Conservation (phyloP, 202 grass and related monocot species). For the Panicum virgatum region DNA sequence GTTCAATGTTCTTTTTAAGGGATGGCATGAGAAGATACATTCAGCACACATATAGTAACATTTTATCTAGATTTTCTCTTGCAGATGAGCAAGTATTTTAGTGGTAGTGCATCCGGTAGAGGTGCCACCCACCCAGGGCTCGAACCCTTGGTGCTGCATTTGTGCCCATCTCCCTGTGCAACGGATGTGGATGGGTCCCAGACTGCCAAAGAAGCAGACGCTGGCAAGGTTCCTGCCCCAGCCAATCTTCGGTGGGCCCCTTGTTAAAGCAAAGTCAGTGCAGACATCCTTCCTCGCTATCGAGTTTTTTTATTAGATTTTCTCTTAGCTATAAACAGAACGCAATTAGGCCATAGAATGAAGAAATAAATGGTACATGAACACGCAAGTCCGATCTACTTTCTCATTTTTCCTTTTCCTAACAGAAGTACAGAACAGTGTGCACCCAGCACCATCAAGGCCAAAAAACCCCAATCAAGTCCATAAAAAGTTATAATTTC, state of each 20-base stretch:
- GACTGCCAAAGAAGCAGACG: too few relatives aligned
- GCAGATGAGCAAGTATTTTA: too few relatives aligned
- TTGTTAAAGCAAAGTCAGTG: too few relatives aligned
- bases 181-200: too few relatives aligned
- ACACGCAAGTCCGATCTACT: not conserved
- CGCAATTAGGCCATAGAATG: not conserved
- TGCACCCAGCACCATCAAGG: not conserved
- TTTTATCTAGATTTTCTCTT: too few relatives aligned
- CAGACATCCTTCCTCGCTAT: too few relatives aligned
- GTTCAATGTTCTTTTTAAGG: not conserved
- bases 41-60: not conserved
- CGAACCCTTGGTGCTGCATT: too few relatives aligned
- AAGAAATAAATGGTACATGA: slow-evolving; percentile 14
- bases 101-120: too few relatives aligned
- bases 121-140: too few relatives aligned
- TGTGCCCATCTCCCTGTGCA: too few relatives aligned
- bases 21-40: slow-evolving; percentile 3
- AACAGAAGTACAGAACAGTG: not conserved
- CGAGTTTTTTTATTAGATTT: slow-evolving; percentile 6
- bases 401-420: not conserved
- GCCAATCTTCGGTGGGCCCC: too few relatives aligned
- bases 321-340: not conserved
- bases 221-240: too few relatives aligned
- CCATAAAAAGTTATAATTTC: not conserved
- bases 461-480: not conserved